Conservation (phyloP, 2,329 filamentous ascomycete species). For the Cercospora beticola region DNA sequence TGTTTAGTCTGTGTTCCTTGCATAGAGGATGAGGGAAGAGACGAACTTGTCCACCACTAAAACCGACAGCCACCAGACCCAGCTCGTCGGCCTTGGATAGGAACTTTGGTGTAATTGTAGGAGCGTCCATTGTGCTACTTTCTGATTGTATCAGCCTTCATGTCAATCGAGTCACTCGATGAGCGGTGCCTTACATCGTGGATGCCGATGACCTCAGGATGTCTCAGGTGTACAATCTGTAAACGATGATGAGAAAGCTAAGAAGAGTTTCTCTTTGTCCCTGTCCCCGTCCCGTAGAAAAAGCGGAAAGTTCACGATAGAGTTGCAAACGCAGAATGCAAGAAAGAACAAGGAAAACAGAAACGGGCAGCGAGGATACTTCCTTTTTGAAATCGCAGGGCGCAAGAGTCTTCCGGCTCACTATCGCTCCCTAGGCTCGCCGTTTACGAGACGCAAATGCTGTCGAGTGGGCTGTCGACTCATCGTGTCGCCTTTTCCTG, state of each 20-base stretch:
- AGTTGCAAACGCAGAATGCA: neutral
- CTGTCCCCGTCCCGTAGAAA: neutral
- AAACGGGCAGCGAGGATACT: conserved; percentile 2
- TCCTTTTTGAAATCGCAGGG: neutral
- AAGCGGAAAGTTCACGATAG: neutral
- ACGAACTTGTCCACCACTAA: conserved; percentile 88
- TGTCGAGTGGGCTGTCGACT: conserved; percentile 3
- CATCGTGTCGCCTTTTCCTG: conserved; percentile 13
- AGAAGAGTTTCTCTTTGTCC: neutral
- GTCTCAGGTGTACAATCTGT: neutral
- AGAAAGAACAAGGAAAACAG: neutral
- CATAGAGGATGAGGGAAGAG: neutral
- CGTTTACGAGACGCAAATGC: conserved; percentile 10
- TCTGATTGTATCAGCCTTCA: neutral
- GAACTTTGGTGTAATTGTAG: conserved; percentile 68
- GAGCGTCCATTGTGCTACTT: conserved; percentile 44
- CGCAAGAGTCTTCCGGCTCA: conserved; percentile 2
- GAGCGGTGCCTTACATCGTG: neutral
- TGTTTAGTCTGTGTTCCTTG: conserved; percentile 9
- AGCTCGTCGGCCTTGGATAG: conserved; percentile 76
- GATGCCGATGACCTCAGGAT: conserved; percentile 1
- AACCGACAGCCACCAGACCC: conserved; percentile 90
- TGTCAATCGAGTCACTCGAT: neutral
- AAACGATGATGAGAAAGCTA: neutral
- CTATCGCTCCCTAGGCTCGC: neutral